Percentiles rank a stretch among this genome's conserved stretches.
phyloP scores from a whole-genome alignment of 2,329 filamentous ascomycete species.

The Clathrospora elynae region DNA sequence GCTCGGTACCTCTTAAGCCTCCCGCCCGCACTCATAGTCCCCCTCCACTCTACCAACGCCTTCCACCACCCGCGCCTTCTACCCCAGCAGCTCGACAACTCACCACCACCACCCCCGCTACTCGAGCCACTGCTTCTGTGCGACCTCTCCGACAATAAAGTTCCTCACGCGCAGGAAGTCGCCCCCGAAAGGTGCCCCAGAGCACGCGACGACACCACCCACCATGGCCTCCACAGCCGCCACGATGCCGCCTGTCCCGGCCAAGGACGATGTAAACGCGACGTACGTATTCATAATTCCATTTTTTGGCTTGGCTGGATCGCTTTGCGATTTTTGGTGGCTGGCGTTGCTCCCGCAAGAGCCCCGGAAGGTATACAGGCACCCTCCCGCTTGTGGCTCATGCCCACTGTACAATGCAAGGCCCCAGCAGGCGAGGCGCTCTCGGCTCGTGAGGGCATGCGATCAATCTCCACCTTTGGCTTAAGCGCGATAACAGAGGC shows the following conservation, averaged over 20 bases:
- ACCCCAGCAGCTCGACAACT: slow-evolving; percentile 2
- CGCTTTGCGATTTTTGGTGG: background rate
- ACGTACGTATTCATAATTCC: slow-evolving; percentile 57
- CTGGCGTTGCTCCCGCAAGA: no score
- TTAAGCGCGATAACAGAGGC: background rate
- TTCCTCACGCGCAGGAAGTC: slow-evolving; percentile 43
- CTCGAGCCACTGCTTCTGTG: slow-evolving; percentile 5
- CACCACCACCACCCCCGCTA: background rate
- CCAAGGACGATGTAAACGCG: slow-evolving; percentile 64
- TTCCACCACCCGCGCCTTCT: slow-evolving; percentile 6
- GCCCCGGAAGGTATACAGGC: no score
- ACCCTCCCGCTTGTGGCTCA: no score
- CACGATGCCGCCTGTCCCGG: slow-evolving; percentile 53
- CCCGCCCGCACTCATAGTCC: slow-evolving; percentile 8
- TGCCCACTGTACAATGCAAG: no score
- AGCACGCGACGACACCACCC: slow-evolving; percentile 39
- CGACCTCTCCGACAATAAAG: slow-evolving; percentile 26
- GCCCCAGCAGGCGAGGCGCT: no score
- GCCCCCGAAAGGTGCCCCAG: slow-evolving; percentile 41
- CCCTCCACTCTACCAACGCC: slow-evolving; percentile 16
- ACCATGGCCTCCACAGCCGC: slow-evolving; percentile 45
- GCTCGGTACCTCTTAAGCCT: slow-evolving; percentile 9
- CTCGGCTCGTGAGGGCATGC: no score
- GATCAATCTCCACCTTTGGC: background rate
- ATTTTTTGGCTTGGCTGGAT: background rate